Conservation (phyloP, 495 filamentous ascomycete genomes). For the Podospora comata region DNA sequence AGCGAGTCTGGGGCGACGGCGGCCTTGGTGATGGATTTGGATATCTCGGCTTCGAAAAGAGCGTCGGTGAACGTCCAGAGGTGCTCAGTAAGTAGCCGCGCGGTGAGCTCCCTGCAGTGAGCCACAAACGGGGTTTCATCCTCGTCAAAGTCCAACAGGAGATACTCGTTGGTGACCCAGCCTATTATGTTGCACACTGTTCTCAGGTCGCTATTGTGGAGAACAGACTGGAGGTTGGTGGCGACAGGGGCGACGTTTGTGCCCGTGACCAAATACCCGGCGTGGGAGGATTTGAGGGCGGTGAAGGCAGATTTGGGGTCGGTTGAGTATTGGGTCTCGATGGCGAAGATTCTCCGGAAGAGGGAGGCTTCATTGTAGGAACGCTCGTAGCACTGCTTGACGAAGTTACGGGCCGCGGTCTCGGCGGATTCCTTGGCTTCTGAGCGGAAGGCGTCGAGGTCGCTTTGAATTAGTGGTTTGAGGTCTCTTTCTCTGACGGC, state of each 20-base stretch:
- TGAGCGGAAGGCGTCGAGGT: conserved; percentile 48
- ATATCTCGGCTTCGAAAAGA: conserved; percentile 50
- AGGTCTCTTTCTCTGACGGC: conserved; percentile 47
- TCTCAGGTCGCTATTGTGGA: conserved; percentile 43
- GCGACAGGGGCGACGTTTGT: conserved; percentile 48
- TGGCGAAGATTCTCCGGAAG: conserved; percentile 47
- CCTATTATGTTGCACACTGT: conserved; percentile 73
- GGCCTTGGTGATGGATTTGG: conserved; percentile 50
- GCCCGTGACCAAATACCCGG: conserved; percentile 41
- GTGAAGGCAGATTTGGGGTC: conserved; percentile 44
- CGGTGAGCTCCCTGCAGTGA: conserved; percentile 63
- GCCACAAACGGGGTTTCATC: conserved; percentile 69
- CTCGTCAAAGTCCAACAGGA: conserved; percentile 69
- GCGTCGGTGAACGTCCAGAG: conserved; percentile 52
- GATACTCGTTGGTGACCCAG: conserved; percentile 77
- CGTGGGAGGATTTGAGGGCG: conserved; percentile 35
- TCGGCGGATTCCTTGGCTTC: conserved; percentile 45
- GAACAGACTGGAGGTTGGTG: conserved; percentile 41
- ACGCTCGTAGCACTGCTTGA: conserved; percentile 50
- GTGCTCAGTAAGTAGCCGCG: conserved; percentile 50
- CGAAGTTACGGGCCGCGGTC: conserved; percentile 46
- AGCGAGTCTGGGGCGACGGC: conserved; percentile 40
- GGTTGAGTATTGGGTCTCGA: conserved; percentile 45
- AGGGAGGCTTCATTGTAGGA: conserved; percentile 48
- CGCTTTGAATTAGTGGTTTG: conserved; percentile 53